Evolutionary conservation across 805 yeast species (phyloP).

Genomic region (Metschnikowia baotianmanensis): DNA sequence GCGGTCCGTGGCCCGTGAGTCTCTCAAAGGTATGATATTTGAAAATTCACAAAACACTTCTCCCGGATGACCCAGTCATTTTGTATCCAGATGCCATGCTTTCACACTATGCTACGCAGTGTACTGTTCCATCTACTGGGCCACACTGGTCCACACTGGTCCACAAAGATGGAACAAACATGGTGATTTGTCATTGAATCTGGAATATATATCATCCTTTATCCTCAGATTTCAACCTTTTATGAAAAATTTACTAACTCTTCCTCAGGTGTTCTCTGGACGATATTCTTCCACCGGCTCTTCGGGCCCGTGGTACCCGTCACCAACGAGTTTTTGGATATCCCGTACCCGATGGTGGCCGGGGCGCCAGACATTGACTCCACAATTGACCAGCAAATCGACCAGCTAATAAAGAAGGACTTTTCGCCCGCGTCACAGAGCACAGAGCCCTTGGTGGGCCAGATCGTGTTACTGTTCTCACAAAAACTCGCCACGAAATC

Average conservation of each 20-base stretch:
- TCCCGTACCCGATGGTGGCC: conserved; percentile 55
- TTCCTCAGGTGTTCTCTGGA: conserved; percentile 52
- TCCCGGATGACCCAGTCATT: conserved; percentile 5
- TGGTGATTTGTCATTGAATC: no score
- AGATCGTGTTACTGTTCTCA: conserved; percentile 36
- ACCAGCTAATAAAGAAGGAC: conserved; percentile 29
- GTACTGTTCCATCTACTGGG: not conserved
- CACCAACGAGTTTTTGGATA: conserved; percentile 52
- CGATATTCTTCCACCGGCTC: conserved; percentile 65
- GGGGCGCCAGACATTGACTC: conserved; percentile 50
- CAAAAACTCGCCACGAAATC: conserved; percentile 37
- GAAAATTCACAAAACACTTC: not conserved
- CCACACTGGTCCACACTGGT: no score
- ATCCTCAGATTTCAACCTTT: not conserved
- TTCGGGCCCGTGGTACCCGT: conserved; percentile 63
- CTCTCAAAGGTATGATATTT: conserved; percentile 47
- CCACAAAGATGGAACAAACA: no score
- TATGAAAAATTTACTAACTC: conserved; percentile 10
- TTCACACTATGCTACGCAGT: not conserved
- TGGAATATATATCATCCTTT: no score
- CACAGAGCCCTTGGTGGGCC: conserved; percentile 27
- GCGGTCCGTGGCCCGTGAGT: conserved; percentile 52
- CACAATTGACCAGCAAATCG: conserved; percentile 36
- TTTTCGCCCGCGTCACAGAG: conserved; percentile 22
- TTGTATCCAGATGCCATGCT: conserved; percentile 7